phyloP scores from a whole-genome alignment of 2,329 filamentous ascomycete species.

The Penicillium sp. region DNA sequence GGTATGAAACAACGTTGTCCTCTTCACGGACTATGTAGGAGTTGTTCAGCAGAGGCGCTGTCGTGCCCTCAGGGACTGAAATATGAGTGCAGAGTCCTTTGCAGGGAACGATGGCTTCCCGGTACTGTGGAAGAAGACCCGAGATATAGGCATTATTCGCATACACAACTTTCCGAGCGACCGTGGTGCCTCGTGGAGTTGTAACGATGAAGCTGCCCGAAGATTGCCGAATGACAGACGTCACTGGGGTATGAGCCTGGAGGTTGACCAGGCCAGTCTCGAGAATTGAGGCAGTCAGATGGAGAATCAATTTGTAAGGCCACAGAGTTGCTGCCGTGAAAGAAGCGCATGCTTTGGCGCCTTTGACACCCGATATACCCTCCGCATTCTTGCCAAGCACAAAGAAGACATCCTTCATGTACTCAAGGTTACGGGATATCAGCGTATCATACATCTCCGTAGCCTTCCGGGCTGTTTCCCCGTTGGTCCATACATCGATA shows the following conservation, averaged over 20 bases:
- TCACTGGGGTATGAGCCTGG: conserved; percentile 54
- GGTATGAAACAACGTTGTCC: conserved; percentile 52
- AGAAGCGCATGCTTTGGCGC: conserved; percentile 39
- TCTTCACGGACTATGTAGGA: conserved; percentile 59
- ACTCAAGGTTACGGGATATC: conserved; percentile 27
- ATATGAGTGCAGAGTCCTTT: conserved; percentile 56
- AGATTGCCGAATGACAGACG: conserved; percentile 25
- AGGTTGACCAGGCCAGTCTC: conserved; percentile 49
- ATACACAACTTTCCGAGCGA: conserved; percentile 66
- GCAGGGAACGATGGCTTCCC: conserved; percentile 72
- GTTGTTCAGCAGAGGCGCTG: conserved; percentile 39
- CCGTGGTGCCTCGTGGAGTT: conserved; percentile 62
- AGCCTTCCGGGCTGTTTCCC: conserved; percentile 33
- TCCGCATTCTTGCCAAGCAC: conserved; percentile 31
- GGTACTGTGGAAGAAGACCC: conserved; percentile 68
- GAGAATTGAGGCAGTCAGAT: conserved; percentile 58
- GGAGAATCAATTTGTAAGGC: conserved; percentile 80
- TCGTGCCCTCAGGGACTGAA: conserved; percentile 27
- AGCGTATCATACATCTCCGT: conserved; percentile 33
- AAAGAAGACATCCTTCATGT: conserved; percentile 37
- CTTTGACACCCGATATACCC: conserved; percentile 43
- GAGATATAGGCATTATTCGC: conserved; percentile 86
- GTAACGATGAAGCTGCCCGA: conserved; percentile 61
- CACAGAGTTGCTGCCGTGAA: conserved; percentile 41
- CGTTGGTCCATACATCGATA: conserved; percentile 45